Conservation (phyloP, 306 rosid genomes). For the Fragaria ananassa region DNA sequence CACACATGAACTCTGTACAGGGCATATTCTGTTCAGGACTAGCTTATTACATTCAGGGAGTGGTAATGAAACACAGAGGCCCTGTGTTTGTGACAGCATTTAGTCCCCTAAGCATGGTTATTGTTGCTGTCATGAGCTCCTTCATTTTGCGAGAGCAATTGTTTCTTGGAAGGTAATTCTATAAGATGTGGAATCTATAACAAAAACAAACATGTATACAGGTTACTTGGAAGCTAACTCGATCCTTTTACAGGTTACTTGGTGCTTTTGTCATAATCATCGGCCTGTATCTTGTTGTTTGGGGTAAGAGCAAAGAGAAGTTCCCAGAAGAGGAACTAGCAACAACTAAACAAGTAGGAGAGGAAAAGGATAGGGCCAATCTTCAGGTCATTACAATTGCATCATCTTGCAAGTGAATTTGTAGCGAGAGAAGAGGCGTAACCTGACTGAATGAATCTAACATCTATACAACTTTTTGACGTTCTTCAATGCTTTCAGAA, state of each 20-base stretch:
- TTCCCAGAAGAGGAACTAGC: slow-evolving; percentile 30
- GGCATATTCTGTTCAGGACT: slow-evolving; percentile 71
- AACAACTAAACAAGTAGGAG: slow-evolving; percentile 22
- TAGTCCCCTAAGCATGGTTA: slow-evolving; percentile 68
- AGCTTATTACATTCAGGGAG: slow-evolving; percentile 83
- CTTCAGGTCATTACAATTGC: slow-evolving; percentile 31
- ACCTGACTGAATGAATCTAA: slow-evolving; percentile 4
- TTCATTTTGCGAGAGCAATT: slow-evolving; percentile 54
- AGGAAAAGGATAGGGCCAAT: slow-evolving; percentile 29
- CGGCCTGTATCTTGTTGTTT: slow-evolving; percentile 70
- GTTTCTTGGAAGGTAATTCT: slow-evolving; percentile 66
- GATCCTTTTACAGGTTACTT: slow-evolving; percentile 43
- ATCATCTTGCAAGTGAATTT: slow-evolving; percentile 20
- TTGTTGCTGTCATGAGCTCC: slow-evolving; percentile 77
- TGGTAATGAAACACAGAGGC: slow-evolving; percentile 75
- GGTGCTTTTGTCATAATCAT: slow-evolving; percentile 64
- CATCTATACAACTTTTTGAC: neutral
- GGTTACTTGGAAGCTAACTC: neutral
- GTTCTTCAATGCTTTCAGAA: neutral
- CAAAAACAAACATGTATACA: neutral
- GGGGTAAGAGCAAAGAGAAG: slow-evolving; percentile 84
- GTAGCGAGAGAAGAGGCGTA: slow-evolving; percentile 22
- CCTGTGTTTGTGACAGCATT: slow-evolving; percentile 92
- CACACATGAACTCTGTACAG: slow-evolving; percentile 35
- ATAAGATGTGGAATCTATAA: neutral